Evolutionary conservation across 768 basidiomycete genomes (phyloP), one percentile per base, ranked within the genome.

Genomic region (Tephrocybe rancida): DNA sequence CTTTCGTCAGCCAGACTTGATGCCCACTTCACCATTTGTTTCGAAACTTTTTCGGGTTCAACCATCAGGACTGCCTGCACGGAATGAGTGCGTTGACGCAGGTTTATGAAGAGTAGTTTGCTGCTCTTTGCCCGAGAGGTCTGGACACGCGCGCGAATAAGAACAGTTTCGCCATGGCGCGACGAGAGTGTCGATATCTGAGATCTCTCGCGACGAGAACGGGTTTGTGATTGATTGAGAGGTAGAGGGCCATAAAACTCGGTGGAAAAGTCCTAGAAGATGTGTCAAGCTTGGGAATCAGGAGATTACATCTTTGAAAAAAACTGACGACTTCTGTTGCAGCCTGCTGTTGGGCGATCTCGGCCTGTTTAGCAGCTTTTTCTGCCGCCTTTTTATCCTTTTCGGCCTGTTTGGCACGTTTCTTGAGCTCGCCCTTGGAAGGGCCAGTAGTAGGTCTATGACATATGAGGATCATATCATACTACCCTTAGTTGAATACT

Each of bases 1-100:
- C 88, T 91, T 75, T 99, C 97, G 62, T 83, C 82, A 24, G 87
- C 76, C 45, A 98, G 73, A 22, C 82, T 67, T 18, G 86, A 85
- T 16, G 87, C 83, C 89, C 90, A 98, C 72, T 94, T 97, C 34
- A 94, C 84, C 97, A 99, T 99, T 68, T 96, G 95, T 73, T 95
- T 98, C 57, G 92, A 95, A 24, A 98, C 80, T 63, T 83, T 86
- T 42, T 84, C 88, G 10, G 85, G 81, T 9, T 87, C 74, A 21
- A 90, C 83, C 44, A 77, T 71, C 55, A 96, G 75, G 35, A 98
- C 74, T 30, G 90, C 95, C 68, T 98, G 96, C 8, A 99, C 86
- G 50, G 95, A 80, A 65, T 88, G 80, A 13, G 81, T 87, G 61
- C 90, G 83, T 70, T 99, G 96, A 54, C 96, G 90, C 50, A 99